Evolutionary conservation across 352 stramenopile species (phyloP).

Genomic region (Phytophthora syringae): DNA sequence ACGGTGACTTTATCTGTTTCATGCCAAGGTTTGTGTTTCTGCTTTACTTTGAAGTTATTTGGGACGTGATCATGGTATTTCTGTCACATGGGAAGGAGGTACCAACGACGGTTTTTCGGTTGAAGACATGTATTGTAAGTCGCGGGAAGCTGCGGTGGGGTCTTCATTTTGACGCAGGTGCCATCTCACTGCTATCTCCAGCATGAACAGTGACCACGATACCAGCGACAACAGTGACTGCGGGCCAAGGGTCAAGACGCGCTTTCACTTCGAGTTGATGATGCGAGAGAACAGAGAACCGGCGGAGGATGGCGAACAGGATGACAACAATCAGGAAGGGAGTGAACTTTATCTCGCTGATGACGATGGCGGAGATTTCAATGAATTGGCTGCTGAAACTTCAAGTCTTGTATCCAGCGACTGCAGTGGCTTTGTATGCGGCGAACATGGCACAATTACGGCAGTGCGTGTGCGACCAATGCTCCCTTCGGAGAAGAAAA

Average conservation of each 20-base stretch:
- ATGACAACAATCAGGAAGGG: slow-evolving; percentile 26
- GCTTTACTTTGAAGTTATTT: not conserved
- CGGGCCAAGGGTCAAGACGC: not conserved
- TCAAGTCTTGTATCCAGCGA: slow-evolving; percentile 39
- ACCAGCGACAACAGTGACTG: not conserved
- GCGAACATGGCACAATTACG: slow-evolving; percentile 64
- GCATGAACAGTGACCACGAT: slow-evolving; percentile 23
- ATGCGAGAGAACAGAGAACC: slow-evolving; percentile 3
- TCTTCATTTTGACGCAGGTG: slow-evolving; percentile 1
- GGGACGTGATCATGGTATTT: slow-evolving; percentile 25
- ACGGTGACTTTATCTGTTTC: not conserved
- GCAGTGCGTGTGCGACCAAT: slow-evolving; percentile 79
- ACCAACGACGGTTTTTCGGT: slow-evolving; percentile 16
- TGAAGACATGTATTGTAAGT: slow-evolving; percentile 13
- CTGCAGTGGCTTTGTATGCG: slow-evolving; percentile 17
- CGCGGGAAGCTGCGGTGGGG: slow-evolving; percentile 10
- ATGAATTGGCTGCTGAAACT: slow-evolving; percentile 26
- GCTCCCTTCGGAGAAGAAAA: slow-evolving; percentile 65
- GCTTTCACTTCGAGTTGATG: not conserved
- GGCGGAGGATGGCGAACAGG: slow-evolving; percentile 12
- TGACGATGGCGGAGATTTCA: slow-evolving; percentile 23
- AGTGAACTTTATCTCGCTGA: slow-evolving; percentile 21
- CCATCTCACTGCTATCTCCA: slow-evolving; percentile 1
- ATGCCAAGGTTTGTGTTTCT: not conserved
- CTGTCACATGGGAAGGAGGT: slow-evolving; percentile 13